Evolutionary conservation across 1,284 basidiomycete genomes (phyloP).

Genomic region (Cutaneotrichosporon mucoides): DNA sequence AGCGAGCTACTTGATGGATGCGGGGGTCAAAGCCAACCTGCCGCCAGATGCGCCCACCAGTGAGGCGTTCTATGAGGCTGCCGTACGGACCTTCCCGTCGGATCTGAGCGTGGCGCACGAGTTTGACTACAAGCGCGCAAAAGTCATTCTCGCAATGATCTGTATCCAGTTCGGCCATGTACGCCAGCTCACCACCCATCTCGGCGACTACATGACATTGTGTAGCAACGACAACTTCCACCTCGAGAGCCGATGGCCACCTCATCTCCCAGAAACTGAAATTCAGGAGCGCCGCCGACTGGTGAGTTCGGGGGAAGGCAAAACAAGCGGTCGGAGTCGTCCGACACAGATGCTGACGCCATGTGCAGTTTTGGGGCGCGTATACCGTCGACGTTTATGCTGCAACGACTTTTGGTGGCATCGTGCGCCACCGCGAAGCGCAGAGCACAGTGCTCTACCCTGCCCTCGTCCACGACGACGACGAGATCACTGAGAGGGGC

Average conservation of each 20-base stretch:
- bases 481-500: slow-evolving; percentile 33
- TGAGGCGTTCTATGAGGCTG: slow-evolving; percentile 31
- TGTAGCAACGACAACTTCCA: slow-evolving; percentile 39
- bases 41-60: slow-evolving; percentile 15
- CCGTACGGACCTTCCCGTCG: slow-evolving; percentile 51
- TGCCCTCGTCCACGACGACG: slow-evolving; percentile 35
- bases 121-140: slow-evolving; percentile 67
- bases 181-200: slow-evolving; percentile 25
- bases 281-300: slow-evolving; percentile 41
- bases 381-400: slow-evolving; percentile 45
- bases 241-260: slow-evolving; percentile 40
- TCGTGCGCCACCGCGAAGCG: slow-evolving; percentile 40
- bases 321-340: neutral
- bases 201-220: slow-evolving; percentile 42
- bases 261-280: slow-evolving; percentile 30
- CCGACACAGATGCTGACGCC: neutral
- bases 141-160: slow-evolving; percentile 50
- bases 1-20: slow-evolving; percentile 15
- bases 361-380: slow-evolving; percentile 40
- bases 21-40: slow-evolving; percentile 2
- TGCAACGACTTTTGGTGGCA: slow-evolving; percentile 40
- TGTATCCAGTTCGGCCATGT: slow-evolving; percentile 40
- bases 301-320: slow-evolving; percentile 24
- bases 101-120: slow-evolving; percentile 81
- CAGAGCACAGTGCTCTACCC: slow-evolving; percentile 45